phyloP scores from a whole-genome alignment of 75 land plant genomes.

The Cryptomeria japonica region DNA sequence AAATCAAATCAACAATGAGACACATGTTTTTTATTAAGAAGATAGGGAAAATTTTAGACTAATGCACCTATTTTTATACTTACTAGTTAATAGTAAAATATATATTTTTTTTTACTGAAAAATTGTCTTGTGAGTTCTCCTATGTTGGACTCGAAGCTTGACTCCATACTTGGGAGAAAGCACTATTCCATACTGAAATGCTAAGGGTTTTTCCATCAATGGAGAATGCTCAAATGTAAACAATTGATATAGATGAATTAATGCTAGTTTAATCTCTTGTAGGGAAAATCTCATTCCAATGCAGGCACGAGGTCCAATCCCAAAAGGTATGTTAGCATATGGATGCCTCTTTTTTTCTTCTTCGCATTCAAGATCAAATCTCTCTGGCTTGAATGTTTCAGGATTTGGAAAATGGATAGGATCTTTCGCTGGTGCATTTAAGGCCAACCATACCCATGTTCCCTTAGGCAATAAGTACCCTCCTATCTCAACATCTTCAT shows the following conservation, averaged over 20 bases:
- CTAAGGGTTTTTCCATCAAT: constrained; percentile 63
- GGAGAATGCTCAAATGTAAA: constrained; percentile 60
- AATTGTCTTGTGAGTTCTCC: background rate
- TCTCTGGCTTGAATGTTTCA: constrained; percentile 64
- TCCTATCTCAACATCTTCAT: constrained; percentile 54
- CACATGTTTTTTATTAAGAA: too few species aligned
- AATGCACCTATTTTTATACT: background rate
- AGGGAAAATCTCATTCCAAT: constrained; percentile 57
- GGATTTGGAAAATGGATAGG: constrained; percentile 73
- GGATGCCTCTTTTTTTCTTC: constrained; percentile 75
- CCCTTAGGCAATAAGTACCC: constrained; percentile 81
- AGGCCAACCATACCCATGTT: constrained; percentile 78
- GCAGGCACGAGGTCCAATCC: constrained; percentile 80
- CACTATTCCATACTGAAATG: constrained; percentile 60
- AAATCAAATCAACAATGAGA: too few species aligned
- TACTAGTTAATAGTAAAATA: too few species aligned
- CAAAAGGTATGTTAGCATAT: constrained; percentile 78
- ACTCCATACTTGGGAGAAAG: constrained; percentile 71
- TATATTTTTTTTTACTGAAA: background rate
- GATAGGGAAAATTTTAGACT: too few species aligned
- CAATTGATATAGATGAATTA: constrained; percentile 60
- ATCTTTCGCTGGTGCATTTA: constrained; percentile 59
- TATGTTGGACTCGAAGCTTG: constrained; percentile 33
- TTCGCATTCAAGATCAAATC: constrained; percentile 65
- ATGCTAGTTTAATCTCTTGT: constrained; percentile 65